phyloP scores from a whole-genome alignment of 345 rosid genomes.

The Eucalyptus regnans region DNA sequence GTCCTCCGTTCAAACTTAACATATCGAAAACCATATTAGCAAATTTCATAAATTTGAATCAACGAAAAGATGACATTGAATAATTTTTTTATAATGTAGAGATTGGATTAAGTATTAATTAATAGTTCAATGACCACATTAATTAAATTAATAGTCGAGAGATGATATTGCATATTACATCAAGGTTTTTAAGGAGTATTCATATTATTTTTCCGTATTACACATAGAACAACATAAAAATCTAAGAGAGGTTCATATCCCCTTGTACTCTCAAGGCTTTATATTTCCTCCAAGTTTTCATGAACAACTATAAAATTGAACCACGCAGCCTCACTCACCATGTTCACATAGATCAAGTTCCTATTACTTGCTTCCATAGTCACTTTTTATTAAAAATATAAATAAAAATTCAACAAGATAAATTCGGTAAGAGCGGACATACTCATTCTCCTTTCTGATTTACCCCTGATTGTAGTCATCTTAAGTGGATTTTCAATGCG shows the following conservation, averaged over 20 bases:
- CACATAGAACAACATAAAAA: not conserved
- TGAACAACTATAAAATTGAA: not conserved
- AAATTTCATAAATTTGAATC: not conserved
- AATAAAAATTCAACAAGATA: not conserved
- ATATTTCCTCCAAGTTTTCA: not conserved
- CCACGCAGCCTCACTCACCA: not conserved
- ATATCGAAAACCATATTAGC: fast-evolving
- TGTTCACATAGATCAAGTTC: not conserved
- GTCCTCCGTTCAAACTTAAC: not conserved
- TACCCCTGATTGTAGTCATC: not conserved
- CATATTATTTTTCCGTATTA: not conserved
- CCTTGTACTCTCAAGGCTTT: not conserved
- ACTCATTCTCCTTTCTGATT: not conserved
- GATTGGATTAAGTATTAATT: not conserved
- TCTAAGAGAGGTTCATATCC: not conserved
- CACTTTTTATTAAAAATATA: not conserved
- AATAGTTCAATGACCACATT: not conserved
- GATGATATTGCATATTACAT: not conserved
- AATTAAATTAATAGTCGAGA: fast-evolving
- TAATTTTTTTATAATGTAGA: not conserved
- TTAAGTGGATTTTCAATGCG: not conserved
- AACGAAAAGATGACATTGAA: not conserved
- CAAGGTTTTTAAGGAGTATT: not conserved
- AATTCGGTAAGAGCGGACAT: not conserved
- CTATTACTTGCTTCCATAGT: not conserved